These are phyloP conservation scores for Botryotinia calthae DNA, from an alignment of 2,329 filamentous ascomycete species.

Conservation along the genomic window DNA sequence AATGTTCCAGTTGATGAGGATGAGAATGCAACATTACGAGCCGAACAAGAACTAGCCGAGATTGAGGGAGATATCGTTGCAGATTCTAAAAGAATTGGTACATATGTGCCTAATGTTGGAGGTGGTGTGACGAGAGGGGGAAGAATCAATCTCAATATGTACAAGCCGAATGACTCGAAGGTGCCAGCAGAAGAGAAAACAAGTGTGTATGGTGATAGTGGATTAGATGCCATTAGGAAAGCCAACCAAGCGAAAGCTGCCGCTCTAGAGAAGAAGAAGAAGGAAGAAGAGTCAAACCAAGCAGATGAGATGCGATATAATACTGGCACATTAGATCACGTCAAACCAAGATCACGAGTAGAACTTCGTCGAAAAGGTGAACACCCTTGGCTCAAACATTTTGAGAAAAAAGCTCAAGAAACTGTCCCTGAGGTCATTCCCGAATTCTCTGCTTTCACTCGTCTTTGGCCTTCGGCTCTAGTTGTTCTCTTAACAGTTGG, in stretches of 20 bases:
- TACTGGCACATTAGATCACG: constrained; percentile 31
- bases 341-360: constrained; percentile 28
- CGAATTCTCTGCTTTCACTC: constrained; percentile 51
- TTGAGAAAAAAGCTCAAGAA: constrained; percentile 48
- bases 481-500: constrained; percentile 48
- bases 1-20: constrained; percentile 58
- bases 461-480: constrained; percentile 54
- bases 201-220: constrained; percentile 57
- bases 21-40: constrained; percentile 57
- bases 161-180: not conserved
- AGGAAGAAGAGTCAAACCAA: constrained; percentile 42
- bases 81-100: constrained; percentile 34
- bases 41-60: constrained; percentile 59
- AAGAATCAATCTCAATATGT: constrained; percentile 7
- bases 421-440: constrained; percentile 50
- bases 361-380: constrained; percentile 33
- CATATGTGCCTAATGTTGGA: constrained; percentile 35
- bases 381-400: constrained; percentile 34
- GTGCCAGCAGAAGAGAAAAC: constrained; percentile 14
- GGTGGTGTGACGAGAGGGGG: not conserved
- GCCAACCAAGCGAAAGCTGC: constrained; percentile 47
- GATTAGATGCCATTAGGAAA: constrained; percentile 56
- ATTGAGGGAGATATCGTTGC: constrained; percentile 45
- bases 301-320: constrained; percentile 40
- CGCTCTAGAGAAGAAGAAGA: constrained; percentile 47